Evolutionary conservation across 2,329 filamentous ascomycete genomes (phyloP), one percentile per base, ranked within the genome.

Genomic region (Calonectria ilicicola): DNA sequence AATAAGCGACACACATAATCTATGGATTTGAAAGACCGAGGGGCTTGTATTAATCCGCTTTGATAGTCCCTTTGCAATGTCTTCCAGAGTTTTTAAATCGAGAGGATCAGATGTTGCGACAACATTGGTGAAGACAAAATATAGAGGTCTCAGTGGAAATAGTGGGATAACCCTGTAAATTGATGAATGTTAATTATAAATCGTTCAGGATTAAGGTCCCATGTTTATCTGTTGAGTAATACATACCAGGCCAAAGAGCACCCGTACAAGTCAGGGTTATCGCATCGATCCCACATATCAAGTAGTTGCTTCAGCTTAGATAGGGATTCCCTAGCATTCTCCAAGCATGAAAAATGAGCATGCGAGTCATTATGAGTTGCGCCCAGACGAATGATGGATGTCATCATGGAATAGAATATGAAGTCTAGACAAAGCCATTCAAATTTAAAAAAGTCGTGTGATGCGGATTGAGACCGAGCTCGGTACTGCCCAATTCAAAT

Each of bases 401-500:
- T 64, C 60, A 64, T 64, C 60, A 64, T 64, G 23, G 60, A 64
- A 42, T 47, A 47, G 19, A 64, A 64, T 23, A 64, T 46, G 26
- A 64, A 64, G n/a, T 64, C 60, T 5, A 64, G 15, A 15, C 40
- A 40, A 35, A 64, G 60, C 60, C 60, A 64, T 23, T 64, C 60
- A 47, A 64, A 64, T 21, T 47, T 42, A 23, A 64, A 26, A 21
- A 64, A 64, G 1, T 64, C 23, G 21, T 64, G 23, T 14, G 42
- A 47, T 15, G 42, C 26, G 9, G 60, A 64, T 35, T 17, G 35
- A n/a, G 38, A 47, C 8, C 47, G 17, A 47, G 60, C n/a, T 23
- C 60, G 60, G 27, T 64, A 64, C 60, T 64, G 27, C 38, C 8
- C 27, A 15, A 17, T 8, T 35, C 2, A 60, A 29, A 4, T 29